Evolutionary conservation across 1,284 basidiomycete genomes (phyloP), one percentile per base, ranked within the genome.

Genomic region (Cutaneotrichosporon mucoides): DNA sequence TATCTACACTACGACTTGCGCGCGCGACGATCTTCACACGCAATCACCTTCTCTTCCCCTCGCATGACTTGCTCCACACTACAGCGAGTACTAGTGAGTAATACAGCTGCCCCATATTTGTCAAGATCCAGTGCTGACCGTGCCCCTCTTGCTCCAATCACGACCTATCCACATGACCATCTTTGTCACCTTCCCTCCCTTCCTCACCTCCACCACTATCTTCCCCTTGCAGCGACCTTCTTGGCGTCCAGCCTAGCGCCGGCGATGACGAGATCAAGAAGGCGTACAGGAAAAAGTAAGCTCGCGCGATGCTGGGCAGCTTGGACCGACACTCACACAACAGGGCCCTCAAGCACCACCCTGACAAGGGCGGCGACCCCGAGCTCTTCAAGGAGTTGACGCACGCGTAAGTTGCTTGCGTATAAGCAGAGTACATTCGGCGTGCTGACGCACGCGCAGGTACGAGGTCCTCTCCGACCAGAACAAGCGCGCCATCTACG

Each of bases 301-400:
- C 51, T 46, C 13, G n/a, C 11, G 12, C 52, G 42, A n/a, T 12
- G 47, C 37, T 12, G 40, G 37, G 9, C 6, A 34, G 33, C 49
- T 48, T 24, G 34, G 42, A 48, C 43, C 64, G 66, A 65, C 65
- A 55, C 60, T 62, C 34, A 48, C 46, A 36, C 62, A 24, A 10
- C 66, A 93, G 91, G 76, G 91, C 92, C n/a, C 80, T 96, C 60
- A 85, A 87, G 66, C 79, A 90, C 65, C 95, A 97, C 79, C 95
- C 94, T 43, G 95, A 98, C 84, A 97, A 97, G 82, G 92, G 93
- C 61, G 93, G 93, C 64, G 93, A 97, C 76, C 92, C 92, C 51
- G 96, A 99, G 79, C 79, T 89, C 62, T 99, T 99, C 88, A 98
- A 99, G 78, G 92, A 96, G 76, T 88, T 98, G 60, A 95, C 94